These are phyloP conservation scores for Gossypium longicalyx DNA, from an alignment of 345 rosid species.

Conservation along the genomic window DNA sequence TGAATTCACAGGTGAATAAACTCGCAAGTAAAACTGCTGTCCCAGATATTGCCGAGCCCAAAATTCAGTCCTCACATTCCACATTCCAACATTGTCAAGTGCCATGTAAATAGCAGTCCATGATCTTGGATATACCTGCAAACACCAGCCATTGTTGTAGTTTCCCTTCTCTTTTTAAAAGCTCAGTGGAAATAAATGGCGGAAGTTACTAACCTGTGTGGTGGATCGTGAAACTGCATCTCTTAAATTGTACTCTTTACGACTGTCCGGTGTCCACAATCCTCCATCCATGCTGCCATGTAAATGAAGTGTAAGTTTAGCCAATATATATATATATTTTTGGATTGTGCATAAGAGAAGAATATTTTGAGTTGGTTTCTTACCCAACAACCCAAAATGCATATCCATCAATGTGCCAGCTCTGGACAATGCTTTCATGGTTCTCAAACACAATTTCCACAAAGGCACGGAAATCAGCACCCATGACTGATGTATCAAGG, in stretches of 20 bases:
- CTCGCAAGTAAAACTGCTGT: constrained; percentile 79
- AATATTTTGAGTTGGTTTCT: constrained; percentile 11
- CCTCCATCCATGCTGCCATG: constrained; percentile 79
- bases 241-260: constrained; percentile 62
- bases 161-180: neutral
- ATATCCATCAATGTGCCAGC: constrained; percentile 83
- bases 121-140: constrained; percentile 84
- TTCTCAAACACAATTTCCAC: constrained; percentile 78
- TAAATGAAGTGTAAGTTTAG: neutral
- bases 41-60: constrained; percentile 96
- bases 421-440: constrained; percentile 64
- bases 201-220: constrained; percentile 36
- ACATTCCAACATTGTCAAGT: constrained; percentile 91
- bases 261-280: constrained; percentile 55
- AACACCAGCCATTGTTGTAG: neutral
- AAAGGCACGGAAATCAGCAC: constrained; percentile 51
- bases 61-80: constrained; percentile 80
- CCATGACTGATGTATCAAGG: constrained; percentile 78
- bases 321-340: too few relatives aligned
- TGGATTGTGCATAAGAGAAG: neutral
- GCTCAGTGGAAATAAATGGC: neutral
- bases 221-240: constrained; percentile 80
- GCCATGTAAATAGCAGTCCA: constrained; percentile 89
- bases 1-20: constrained; percentile 47
- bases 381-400: constrained; percentile 91